Base-by-base conservation (phyloP, 352 stramenopile genomes). In the Pseudoperonospora humuli region DNA sequence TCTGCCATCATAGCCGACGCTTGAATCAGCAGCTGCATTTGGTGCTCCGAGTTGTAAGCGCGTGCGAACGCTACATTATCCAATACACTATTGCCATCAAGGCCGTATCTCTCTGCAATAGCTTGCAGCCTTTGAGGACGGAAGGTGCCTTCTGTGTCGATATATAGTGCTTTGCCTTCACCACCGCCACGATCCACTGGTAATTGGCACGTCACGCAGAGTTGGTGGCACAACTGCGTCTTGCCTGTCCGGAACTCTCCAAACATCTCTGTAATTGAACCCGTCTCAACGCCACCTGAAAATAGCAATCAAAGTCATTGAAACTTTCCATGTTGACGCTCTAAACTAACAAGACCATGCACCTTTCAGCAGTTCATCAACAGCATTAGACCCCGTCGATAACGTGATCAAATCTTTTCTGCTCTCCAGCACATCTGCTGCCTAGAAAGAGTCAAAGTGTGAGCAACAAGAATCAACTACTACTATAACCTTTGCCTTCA, bases 131-230 rank as follows among this genome's bases (percentile, higher is more conserved):
- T 81, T 57, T 98, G 74, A 3, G 96, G 96, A 37, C 97, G 91
- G 59, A 99, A 99, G 0, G 94, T 98, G 28, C 96, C 96, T 75
- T 99, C 97, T 3, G 97, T 99, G 64, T 99, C 97, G 54, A 99
- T 99, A 64, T 93, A 99, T 39, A 99, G 95, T 14, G 95, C 94
- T 60, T 97, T 96, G 32, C 96, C 97, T 70, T 99, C 95, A 4
- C 94, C 97, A 36, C 97, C 97, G 34, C 97, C 97, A 28, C 97
- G 88, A 48, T 97, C 95, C 47, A 99, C 80, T 2, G 94, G 87
- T 33, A 99, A 78, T 72, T 99, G 97, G 57, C 94, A 98, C 27
- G 95, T 99, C 25, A 99, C 96, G 63, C 96, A 99, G 1, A 99
- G 75, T 45, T 98, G 98, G 58, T 99, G 97, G 58, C 97, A 99